A percentile compares a stretch with the other conserved stretches of the same genome.
phyloP scores from a whole-genome alignment of 2,329 filamentous ascomycete species.

The Apiospora saccharicola region DNA sequence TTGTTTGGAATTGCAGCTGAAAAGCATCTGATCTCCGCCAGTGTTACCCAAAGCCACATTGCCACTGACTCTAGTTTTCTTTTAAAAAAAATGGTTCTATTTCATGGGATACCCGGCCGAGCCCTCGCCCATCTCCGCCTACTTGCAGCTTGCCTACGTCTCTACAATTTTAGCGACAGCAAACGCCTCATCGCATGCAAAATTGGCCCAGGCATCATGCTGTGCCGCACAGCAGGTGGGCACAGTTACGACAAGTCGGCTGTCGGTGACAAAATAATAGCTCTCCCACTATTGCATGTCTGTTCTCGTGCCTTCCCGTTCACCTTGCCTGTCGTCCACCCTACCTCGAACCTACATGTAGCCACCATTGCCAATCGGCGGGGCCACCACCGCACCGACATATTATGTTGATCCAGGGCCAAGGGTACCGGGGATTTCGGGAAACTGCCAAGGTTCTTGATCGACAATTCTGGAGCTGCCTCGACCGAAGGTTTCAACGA shows the following conservation, averaged over 20 bases:
- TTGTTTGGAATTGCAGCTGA: not conserved
- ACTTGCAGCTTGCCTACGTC: not conserved
- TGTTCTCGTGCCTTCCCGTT: too few species aligned
- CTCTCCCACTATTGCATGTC: not conserved
- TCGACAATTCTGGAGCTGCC: conserved; percentile 10
- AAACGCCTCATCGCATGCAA: not conserved
- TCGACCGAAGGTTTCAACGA: conserved; percentile 12
- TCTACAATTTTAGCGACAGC: not conserved
- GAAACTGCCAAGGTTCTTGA: not conserved
- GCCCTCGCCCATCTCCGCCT: not conserved
- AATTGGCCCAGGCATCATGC: not conserved
- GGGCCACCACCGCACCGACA: not conserved
- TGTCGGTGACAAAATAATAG: not conserved
- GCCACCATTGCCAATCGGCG: not conserved
- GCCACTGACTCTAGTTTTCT: not conserved
- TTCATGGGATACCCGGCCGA: not conserved
- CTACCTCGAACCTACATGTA: too few species aligned
- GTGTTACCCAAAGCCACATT: not conserved
- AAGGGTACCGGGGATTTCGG: conserved; percentile 12
- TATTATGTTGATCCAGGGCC: not conserved
- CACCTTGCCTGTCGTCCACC: not conserved
- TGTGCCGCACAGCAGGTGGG: not conserved
- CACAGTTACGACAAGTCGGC: not conserved
- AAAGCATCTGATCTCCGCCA: conserved; percentile 14
- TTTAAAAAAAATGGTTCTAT: not conserved